Percentiles rank a stretch among this genome's conserved stretches.
Conservation (phyloP, 345 rosid genomes). For the Brassica carinata region DNA sequence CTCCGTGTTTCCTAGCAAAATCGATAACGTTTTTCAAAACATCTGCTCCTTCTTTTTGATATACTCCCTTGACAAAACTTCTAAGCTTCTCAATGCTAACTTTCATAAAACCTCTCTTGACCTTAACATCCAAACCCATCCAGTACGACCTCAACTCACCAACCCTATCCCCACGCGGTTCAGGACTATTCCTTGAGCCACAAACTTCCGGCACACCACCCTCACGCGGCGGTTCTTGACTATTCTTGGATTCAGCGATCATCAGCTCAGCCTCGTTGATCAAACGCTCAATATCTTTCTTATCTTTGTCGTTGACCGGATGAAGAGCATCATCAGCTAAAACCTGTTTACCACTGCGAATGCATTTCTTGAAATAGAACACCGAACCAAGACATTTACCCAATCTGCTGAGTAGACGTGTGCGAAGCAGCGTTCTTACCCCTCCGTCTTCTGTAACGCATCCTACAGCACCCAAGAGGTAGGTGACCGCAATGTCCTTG, state of each 20-base stretch:
- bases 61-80: neutral
- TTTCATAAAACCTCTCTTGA: constrained; percentile 21
- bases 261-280: neutral
- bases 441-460: neutral
- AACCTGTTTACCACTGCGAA: neutral
- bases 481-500: neutral
- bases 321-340: neutral
- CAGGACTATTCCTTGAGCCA: neutral
- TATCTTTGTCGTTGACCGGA: neutral
- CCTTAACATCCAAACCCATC: constrained; percentile 4
- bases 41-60: neutral
- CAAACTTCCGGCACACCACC: no score
- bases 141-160: constrained; percentile 5
- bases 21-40: neutral
- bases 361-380: neutral
- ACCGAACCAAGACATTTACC: neutral
- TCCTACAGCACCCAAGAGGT: neutral
- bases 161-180: neutral
- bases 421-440: neutral
- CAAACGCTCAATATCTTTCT: neutral
- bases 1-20: neutral
- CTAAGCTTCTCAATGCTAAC: constrained; percentile 11
- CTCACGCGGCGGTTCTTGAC: no score
- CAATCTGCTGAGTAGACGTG: neutral
- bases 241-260: neutral